phyloP scores from a whole-genome alignment of 2,329 filamentous ascomycete species.

The Thielaviopsis musarum region DNA sequence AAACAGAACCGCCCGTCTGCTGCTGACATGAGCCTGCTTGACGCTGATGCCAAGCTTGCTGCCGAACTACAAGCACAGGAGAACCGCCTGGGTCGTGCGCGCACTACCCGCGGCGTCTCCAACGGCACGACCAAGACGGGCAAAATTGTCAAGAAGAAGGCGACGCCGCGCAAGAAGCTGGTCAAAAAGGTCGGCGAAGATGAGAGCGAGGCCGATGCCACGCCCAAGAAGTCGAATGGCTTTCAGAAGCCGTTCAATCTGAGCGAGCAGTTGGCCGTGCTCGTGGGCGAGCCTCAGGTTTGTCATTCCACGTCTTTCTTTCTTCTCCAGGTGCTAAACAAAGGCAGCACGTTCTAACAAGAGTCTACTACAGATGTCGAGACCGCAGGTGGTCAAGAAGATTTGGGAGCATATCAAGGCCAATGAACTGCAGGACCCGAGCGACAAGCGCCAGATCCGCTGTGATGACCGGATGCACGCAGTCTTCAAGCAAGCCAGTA shows the following conservation, averaged over 20 bases:
- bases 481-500: slow-evolving; percentile 77
- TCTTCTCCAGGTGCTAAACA: background rate
- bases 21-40: slow-evolving; percentile 25
- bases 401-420: slow-evolving; percentile 92
- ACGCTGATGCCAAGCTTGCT: slow-evolving; percentile 75
- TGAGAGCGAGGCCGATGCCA: slow-evolving; percentile 31
- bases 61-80: slow-evolving; percentile 85
- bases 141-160: slow-evolving; percentile 53
- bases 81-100: slow-evolving; percentile 49
- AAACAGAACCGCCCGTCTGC: background rate
- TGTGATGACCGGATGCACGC: slow-evolving; percentile 86
- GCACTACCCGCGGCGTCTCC: slow-evolving; percentile 62
- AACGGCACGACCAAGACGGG: slow-evolving; percentile 32
- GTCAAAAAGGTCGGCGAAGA: slow-evolving; percentile 47
- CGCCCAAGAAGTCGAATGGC: slow-evolving; percentile 75
- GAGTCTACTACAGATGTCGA: slow-evolving; percentile 47
- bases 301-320: background rate
- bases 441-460: slow-evolving; percentile 77
- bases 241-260: slow-evolving; percentile 80
- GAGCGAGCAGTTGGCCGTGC: slow-evolving; percentile 49
- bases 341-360: too few species aligned
- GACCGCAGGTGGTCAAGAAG: slow-evolving; percentile 89
- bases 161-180: slow-evolving; percentile 53
- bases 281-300: slow-evolving; percentile 53
- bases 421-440: slow-evolving; percentile 76